Conservation (phyloP, 1,139 yeast species). For the Blastobotrys capitulatus region DNA sequence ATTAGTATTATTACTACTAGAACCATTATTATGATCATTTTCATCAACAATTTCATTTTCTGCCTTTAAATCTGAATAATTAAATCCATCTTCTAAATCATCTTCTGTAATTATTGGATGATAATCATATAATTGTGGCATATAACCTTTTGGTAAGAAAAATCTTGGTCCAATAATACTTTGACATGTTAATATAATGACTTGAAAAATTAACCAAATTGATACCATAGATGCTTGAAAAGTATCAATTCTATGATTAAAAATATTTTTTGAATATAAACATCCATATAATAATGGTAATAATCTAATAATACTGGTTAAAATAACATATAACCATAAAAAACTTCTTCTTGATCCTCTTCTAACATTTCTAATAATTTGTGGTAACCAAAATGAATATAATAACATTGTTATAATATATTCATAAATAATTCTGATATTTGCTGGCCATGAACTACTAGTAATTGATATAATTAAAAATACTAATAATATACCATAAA, state of each 20-base stretch:
- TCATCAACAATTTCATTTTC: slow-evolving; percentile 6
- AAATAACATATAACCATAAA: slow-evolving; percentile 63
- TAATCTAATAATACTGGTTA: slow-evolving; percentile 58
- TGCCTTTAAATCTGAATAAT: slow-evolving; percentile 6
- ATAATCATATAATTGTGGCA: slow-evolving; percentile 79
- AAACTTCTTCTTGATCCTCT: slow-evolving; percentile 64
- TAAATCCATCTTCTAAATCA: slow-evolving; percentile 55
- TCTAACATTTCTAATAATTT: slow-evolving; percentile 69
- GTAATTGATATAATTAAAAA: slow-evolving; percentile 55
- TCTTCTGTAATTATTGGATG: slow-evolving; percentile 57
- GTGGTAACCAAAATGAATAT: slow-evolving; percentile 89
- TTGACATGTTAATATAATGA: slow-evolving; percentile 36
- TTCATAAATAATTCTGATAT: slow-evolving; percentile 53
- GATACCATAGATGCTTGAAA: slow-evolving; percentile 41
- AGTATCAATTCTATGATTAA: slow-evolving; percentile 56
- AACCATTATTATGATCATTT: slow-evolving; percentile 21
- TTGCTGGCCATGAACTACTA: slow-evolving; percentile 59
- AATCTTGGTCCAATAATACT: slow-evolving; percentile 70
- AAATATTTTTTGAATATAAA: slow-evolving; percentile 36
- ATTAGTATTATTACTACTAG: slow-evolving; percentile 14
- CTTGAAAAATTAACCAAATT: slow-evolving; percentile 12
- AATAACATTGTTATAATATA: slow-evolving; percentile 45
- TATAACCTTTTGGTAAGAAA: slow-evolving; percentile 67
- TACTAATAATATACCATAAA: slow-evolving; percentile 53
- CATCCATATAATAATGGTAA: slow-evolving; percentile 62